Evolutionary conservation across 345 rosid species (phyloP).

Genomic region (Mangifera indica): DNA sequence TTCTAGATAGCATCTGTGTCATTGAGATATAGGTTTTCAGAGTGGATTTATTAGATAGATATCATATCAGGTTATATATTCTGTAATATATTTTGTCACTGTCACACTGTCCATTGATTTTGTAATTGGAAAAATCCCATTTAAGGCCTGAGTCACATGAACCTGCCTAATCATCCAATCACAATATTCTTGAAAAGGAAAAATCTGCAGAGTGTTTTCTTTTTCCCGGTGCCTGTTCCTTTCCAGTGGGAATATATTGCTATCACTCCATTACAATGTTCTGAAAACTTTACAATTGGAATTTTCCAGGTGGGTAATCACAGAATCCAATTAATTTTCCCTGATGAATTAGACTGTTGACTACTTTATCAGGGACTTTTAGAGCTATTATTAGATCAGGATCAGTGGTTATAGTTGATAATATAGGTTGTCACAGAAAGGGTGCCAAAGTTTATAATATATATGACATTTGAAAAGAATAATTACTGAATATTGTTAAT

Average conservation of each 20-base stretch:
- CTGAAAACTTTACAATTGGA: background rate
- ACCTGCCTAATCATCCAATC: background rate
- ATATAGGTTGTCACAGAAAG: no score
- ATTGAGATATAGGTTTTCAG: conserved; percentile 10
- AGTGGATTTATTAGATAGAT: background rate
- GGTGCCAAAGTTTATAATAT: background rate
- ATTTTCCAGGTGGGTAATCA: background rate
- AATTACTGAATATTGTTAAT: conserved; percentile 5
- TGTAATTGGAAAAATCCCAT: background rate
- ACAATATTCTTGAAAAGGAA: background rate
- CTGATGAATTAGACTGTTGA: background rate
- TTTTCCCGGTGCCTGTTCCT: background rate
- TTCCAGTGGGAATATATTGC: background rate
- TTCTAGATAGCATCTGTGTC: conserved; percentile 13
- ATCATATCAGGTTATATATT: background rate
- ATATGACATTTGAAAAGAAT: conserved; percentile 14
- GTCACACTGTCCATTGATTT: background rate
- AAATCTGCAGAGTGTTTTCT: no score
- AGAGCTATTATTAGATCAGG: no score
- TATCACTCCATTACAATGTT: background rate
- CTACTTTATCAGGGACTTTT: no score
- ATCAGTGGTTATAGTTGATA: no score
- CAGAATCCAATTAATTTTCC: background rate
- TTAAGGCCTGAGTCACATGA: background rate
- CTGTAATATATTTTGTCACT: background rate